These are phyloP conservation scores for Naganishia vaughanmartiniae DNA, from an alignment of 768 basidiomycete genomes.

Conservation along the genomic window DNA sequence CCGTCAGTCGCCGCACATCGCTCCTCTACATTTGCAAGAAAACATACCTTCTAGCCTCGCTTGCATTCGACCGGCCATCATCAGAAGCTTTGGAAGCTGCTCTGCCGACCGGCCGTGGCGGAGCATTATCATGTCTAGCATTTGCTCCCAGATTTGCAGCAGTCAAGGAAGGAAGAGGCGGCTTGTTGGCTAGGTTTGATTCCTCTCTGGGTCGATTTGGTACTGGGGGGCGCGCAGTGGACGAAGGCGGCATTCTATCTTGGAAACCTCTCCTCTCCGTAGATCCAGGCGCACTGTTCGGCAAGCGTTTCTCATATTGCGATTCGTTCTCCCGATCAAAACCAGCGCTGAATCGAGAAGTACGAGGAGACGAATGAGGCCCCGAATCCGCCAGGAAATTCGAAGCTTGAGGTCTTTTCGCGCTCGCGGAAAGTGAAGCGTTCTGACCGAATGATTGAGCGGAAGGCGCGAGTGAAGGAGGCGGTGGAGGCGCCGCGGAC, in stretches of 20 bases:
- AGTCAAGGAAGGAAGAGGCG: conserved; percentile 6
- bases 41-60: conserved; percentile 10
- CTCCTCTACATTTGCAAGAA: background rate
- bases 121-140: too few relatives aligned
- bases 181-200: background rate
- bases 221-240: background rate
- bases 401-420: background rate
- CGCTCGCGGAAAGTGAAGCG: background rate
- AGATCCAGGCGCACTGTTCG: background rate
- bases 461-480: background rate
- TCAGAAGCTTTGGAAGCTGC: conserved; percentile 5
- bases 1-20: background rate
- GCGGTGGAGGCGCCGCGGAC: background rate
- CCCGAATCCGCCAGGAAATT: background rate
- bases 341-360: background rate
- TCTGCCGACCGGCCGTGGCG: background rate
- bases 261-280: background rate
- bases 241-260: background rate
- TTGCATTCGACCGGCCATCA: background rate
- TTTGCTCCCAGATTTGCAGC: conserved; percentile 2
- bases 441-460: background rate
- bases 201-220: background rate
- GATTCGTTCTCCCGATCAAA: background rate
- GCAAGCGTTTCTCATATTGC: background rate
- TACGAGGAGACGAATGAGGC: background rate